Conservation (phyloP, 1,139 yeast genomes). For the Hyphopichia buzzinii region DNA sequence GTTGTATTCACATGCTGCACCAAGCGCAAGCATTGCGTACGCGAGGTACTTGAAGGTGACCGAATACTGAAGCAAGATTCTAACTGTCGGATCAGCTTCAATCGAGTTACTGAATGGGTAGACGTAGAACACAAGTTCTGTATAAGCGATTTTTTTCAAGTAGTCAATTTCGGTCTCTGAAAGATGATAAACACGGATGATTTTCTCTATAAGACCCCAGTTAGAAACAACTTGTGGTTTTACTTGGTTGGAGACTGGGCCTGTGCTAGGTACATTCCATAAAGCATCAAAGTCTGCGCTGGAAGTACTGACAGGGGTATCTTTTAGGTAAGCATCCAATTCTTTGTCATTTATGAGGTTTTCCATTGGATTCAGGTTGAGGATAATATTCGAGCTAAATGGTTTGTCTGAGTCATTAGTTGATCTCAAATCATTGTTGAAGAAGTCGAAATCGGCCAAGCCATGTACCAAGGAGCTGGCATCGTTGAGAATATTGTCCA, state of each 20-base stretch:
- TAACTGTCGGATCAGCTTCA: constrained; percentile 12
- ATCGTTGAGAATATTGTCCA: constrained; percentile 4
- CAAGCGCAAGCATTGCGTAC: constrained; percentile 15
- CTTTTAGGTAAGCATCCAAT: constrained; percentile 1
- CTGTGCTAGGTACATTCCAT: not conserved
- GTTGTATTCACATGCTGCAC: constrained; percentile 12
- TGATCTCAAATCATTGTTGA: not conserved
- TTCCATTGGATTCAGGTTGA: not conserved
- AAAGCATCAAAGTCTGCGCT: not conserved
- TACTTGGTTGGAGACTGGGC: not conserved
- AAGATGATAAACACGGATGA: constrained; percentile 1
- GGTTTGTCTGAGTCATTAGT: constrained; percentile 1
- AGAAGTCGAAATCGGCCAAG: constrained; percentile 4
- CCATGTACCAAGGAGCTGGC: constrained; percentile 4
- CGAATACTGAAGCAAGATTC: constrained; percentile 14
- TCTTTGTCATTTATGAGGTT: constrained; percentile 1
- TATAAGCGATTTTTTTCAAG: constrained; percentile 10
- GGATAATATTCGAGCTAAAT: constrained; percentile 4
- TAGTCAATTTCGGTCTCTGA: constrained; percentile 6
- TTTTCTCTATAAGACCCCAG: constrained; percentile 1
- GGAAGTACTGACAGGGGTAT: not conserved
- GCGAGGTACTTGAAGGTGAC: constrained; percentile 13
- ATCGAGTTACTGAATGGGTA: constrained; percentile 12
- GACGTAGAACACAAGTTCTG: constrained; percentile 8
- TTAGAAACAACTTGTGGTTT: not conserved